Evolutionary conservation across 352 stramenopile genomes (phyloP), one percentile per base, ranked within the genome.

Genomic region (Globisporangium mamillatum): DNA sequence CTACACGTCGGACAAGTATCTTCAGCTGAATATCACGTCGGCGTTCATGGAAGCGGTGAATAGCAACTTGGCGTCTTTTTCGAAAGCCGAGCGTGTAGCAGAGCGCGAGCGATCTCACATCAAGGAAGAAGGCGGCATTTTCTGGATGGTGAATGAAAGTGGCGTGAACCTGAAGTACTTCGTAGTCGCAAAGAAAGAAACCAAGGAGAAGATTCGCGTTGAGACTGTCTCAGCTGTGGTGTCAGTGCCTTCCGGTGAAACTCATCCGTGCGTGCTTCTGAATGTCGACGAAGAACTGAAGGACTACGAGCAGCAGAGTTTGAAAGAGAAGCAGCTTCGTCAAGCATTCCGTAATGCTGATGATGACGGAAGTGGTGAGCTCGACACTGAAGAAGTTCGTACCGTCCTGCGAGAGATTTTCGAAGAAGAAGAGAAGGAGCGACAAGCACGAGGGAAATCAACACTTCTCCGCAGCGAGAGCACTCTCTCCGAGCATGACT

Each of bases 271-370:
- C 44, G 67, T 80, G 58, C 71, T 96, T 14, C 56, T 93, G 54
- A 75, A 89, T 57, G 77, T 78, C 52, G 76, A 81, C n/a, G 82
- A 93, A 58, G 84, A 94, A 53, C n/a, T 84, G 36, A 72, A 84
- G 58, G 82, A 85, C 18, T 90, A 81, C 46, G 82, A 93, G 48
- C 77, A 92, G 52, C 86, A 96, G 63, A 91, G 74, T 60, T 54
- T 94, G 55, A 95, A 95, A 66, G 88, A 96, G 60, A 96, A 96
- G 60, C 84, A 96, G 32, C 70, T 96, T 56, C 83, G 89, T 1
- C 75, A 86, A 69, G 86, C 86, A 22, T 96, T 95, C 68, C 75
- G 85, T 8, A 77, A 90, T 50, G 89, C 87, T 2, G 89, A 96
- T 66, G 67, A 71, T 7, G 88, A 96, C 67, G 69, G 75, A 62